Conservation (phyloP, 2,329 filamentous ascomycete genomes). For the Coniochaeta sp. region DNA sequence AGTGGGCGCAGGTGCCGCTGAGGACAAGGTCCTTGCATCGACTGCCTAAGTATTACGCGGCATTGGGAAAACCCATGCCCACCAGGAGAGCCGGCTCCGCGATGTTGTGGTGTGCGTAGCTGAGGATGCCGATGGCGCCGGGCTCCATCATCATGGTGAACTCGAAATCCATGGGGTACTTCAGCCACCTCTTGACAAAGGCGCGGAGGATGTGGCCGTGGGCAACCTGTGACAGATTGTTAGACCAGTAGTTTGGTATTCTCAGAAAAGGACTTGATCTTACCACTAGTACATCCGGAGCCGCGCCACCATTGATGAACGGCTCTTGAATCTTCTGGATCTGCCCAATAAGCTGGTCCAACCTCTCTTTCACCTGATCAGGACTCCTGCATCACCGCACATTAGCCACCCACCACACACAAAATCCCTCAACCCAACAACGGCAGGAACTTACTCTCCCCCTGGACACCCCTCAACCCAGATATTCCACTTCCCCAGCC, state of each 20-base stretch:
- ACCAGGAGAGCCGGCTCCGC: constrained; percentile 31
- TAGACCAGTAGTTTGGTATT: background rate
- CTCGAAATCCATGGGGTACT: constrained; percentile 29
- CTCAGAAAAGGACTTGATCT: background rate
- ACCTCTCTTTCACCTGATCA: constrained; percentile 26
- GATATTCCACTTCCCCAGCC: constrained; percentile 49
- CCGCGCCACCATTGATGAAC: constrained; percentile 29
- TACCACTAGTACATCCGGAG: constrained; percentile 25
- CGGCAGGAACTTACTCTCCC: constrained; percentile 36
- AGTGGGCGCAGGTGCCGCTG: no score
- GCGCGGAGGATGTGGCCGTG: constrained; percentile 37
- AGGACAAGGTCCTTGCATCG: no score
- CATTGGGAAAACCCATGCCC: constrained; percentile 28
- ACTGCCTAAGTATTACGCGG: no score
- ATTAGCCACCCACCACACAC: background rate
- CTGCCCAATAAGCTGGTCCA: constrained; percentile 32
- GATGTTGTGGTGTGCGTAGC: constrained; percentile 25
- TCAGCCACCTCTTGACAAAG: constrained; percentile 39
- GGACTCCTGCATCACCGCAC: background rate
- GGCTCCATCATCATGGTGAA: constrained; percentile 36
- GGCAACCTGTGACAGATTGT: constrained; percentile 19
- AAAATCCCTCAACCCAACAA: constrained; percentile 5
- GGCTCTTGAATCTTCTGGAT: constrained; percentile 31
- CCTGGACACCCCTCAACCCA: constrained; percentile 52
- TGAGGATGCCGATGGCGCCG: constrained; percentile 31